Evolutionary conservation across 202 grass and related monocot genomes (phyloP).

Genomic region (Brachypodium distachyon): DNA sequence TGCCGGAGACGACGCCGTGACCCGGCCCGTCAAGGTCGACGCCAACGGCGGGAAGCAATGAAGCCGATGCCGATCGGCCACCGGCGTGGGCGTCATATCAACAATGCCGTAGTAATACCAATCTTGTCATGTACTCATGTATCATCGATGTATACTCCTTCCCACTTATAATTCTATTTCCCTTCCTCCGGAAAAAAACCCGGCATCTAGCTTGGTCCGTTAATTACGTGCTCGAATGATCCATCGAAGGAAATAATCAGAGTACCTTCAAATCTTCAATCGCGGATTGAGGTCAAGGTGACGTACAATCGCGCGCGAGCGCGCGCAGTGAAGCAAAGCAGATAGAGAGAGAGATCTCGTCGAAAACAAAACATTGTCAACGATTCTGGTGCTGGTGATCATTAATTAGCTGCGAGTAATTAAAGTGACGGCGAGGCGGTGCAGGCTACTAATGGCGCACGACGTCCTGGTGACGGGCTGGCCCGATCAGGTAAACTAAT

Average conservation of each 20-base stretch:
- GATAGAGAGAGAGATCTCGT: not conserved
- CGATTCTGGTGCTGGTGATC: not conserved
- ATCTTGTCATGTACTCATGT: not conserved
- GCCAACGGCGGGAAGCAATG: not conserved
- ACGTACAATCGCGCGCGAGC: too few relatives aligned
- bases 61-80: too few relatives aligned
- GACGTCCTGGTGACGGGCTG: not conserved
- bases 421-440: not conserved
- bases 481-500: not conserved
- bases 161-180: not conserved
- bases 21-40: not conserved
- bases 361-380: not conserved
- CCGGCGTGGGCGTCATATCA: too few relatives aligned
- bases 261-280: too few relatives aligned
- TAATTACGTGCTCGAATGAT: too few relatives aligned
- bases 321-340: too few relatives aligned
- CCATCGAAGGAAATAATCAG: too few relatives aligned
- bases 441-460: constrained; percentile 11
- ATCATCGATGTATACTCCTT: not conserved
- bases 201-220: too few relatives aligned
- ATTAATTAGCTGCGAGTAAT: constrained; percentile 1
- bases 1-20: not conserved
- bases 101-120: too few relatives aligned
- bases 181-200: not conserved
- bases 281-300: too few relatives aligned